Conservation (phyloP, 2,329 filamentous ascomycete genomes). For the Ophiobolus disseminans region DNA sequence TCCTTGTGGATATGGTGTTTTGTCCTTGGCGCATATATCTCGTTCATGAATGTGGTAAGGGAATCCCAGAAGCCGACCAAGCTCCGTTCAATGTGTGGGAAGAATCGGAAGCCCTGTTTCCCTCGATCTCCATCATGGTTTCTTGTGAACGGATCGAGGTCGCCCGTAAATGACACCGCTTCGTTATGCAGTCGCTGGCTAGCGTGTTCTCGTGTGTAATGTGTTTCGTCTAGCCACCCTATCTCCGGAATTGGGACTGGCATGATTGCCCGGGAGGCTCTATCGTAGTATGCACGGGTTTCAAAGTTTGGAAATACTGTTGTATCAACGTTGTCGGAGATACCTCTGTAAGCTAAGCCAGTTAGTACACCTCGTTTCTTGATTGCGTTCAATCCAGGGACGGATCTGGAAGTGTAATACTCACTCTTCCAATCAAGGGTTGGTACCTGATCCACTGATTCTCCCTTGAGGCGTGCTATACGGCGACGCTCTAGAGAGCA, state of each 20-base stretch:
- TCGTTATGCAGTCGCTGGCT: no score
- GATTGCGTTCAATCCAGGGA: not conserved
- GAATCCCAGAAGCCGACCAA: no score
- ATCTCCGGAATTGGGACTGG: slow-evolving; percentile 17
- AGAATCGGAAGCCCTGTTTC: no score
- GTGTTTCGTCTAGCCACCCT: slow-evolving; percentile 11
- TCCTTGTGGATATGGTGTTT: not conserved
- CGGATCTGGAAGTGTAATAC: not conserved
- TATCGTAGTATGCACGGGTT: not conserved
- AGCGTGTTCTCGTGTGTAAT: slow-evolving; percentile 9
- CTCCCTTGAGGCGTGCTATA: slow-evolving; percentile 39
- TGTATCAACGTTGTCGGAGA: slow-evolving; percentile 39
- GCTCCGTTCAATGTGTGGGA: no score
- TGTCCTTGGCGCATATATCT: not conserved
- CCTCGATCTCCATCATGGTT: no score
- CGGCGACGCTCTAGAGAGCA: slow-evolving; percentile 41
- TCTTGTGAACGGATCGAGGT: no score
- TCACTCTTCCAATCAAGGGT: slow-evolving; percentile 28
- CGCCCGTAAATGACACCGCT: no score
- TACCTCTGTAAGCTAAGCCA: slow-evolving; percentile 20
- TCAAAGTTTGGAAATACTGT: slow-evolving; percentile 34
- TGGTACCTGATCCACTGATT: slow-evolving; percentile 25
- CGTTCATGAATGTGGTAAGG: no score
- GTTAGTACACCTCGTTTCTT: slow-evolving; percentile 10
- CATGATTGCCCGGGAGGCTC: slow-evolving; percentile 19